These are phyloP conservation scores for Monosporascus sp. DNA, from an alignment of 2,329 filamentous ascomycete genomes.

Conservation along the genomic window DNA sequence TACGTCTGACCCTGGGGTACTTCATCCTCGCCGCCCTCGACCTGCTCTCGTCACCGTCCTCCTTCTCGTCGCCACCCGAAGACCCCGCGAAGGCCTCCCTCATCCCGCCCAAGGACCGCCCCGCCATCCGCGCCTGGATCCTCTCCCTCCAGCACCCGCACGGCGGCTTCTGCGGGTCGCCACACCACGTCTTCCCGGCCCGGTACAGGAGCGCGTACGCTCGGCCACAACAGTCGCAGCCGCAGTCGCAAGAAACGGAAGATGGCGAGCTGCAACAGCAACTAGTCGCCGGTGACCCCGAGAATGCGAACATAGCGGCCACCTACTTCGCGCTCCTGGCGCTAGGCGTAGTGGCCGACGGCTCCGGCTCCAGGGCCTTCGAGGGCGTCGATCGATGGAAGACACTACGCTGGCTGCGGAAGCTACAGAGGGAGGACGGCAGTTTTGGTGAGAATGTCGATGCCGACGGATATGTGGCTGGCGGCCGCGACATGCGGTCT, in stretches of 20 bases:
- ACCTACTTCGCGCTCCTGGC: slow-evolving; percentile 83
- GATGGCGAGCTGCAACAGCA: slow-evolving; percentile 14
- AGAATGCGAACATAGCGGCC: slow-evolving; percentile 68
- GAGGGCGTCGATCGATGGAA: slow-evolving; percentile 60
- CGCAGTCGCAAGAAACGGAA: neutral
- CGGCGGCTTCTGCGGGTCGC: slow-evolving; percentile 85
- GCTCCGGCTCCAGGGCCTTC: slow-evolving; percentile 42
- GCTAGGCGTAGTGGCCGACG: slow-evolving; percentile 49
- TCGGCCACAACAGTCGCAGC: neutral
- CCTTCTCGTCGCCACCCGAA: slow-evolving; percentile 32
- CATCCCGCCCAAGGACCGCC: slow-evolving; percentile 39
- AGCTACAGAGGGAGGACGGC: slow-evolving; percentile 75
- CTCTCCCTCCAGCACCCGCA: slow-evolving; percentile 78
- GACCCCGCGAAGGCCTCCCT: slow-evolving; percentile 53
- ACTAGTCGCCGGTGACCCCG: slow-evolving; percentile 37
- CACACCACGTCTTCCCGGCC: slow-evolving; percentile 53
- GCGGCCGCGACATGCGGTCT: slow-evolving; percentile 79
- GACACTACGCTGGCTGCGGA: slow-evolving; percentile 68
- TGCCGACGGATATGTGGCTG: slow-evolving; percentile 55
- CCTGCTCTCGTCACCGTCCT: slow-evolving; percentile 61
- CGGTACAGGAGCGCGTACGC: slow-evolving; percentile 15
- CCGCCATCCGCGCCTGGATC: slow-evolving; percentile 64
- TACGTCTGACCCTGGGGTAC: slow-evolving; percentile 81
- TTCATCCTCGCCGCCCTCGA: slow-evolving; percentile 86
- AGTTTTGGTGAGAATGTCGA: slow-evolving; percentile 83